These are phyloP conservation scores for Aspergillus sp. DNA, from an alignment of 2,329 filamentous ascomycete genomes.

Conservation along the genomic window DNA sequence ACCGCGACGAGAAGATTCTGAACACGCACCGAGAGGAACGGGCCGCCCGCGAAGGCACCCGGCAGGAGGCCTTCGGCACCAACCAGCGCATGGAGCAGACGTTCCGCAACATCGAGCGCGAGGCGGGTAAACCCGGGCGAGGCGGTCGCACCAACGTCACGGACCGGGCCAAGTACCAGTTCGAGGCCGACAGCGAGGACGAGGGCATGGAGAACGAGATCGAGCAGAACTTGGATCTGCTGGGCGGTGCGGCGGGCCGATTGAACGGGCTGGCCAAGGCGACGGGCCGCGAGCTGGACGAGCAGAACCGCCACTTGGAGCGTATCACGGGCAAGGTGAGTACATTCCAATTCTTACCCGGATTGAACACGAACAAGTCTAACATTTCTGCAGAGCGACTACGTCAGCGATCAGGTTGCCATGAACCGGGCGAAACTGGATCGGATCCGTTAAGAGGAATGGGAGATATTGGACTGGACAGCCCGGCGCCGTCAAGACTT, in stretches of 20 bases:
- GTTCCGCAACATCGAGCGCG: slow-evolving; percentile 63
- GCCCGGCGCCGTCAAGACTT: slow-evolving; percentile 31
- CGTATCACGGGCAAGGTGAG: slow-evolving; percentile 75
- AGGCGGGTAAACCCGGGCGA: slow-evolving; percentile 46
- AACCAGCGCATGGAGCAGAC: slow-evolving; percentile 64
- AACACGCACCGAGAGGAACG: slow-evolving; percentile 62
- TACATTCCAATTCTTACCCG: slow-evolving; percentile 4
- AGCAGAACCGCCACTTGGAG: slow-evolving; percentile 75
- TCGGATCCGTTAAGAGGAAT: slow-evolving; percentile 44
- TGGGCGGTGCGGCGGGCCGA: slow-evolving; percentile 63
- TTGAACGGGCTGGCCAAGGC: slow-evolving; percentile 72
- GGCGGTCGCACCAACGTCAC: slow-evolving; percentile 55
- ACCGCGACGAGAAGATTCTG: slow-evolving; percentile 67
- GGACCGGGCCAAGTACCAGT: slow-evolving; percentile 71
- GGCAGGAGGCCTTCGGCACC: slow-evolving; percentile 52
- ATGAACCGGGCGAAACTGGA: slow-evolving; percentile 74
- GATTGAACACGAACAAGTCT: slow-evolving; percentile 12
- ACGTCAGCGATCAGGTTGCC: slow-evolving; percentile 76
- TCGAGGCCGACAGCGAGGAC: slow-evolving; percentile 72
- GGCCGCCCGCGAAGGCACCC: slow-evolving; percentile 56
- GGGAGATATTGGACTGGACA: slow-evolving; percentile 15
- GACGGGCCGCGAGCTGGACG: slow-evolving; percentile 72
- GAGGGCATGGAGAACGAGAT: slow-evolving; percentile 72
- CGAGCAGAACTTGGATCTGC: slow-evolving; percentile 61
- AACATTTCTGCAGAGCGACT: slow-evolving; percentile 64